These are phyloP conservation scores for Euclidium syriacum DNA, from an alignment of 345 rosid species.

Conservation along the genomic window DNA sequence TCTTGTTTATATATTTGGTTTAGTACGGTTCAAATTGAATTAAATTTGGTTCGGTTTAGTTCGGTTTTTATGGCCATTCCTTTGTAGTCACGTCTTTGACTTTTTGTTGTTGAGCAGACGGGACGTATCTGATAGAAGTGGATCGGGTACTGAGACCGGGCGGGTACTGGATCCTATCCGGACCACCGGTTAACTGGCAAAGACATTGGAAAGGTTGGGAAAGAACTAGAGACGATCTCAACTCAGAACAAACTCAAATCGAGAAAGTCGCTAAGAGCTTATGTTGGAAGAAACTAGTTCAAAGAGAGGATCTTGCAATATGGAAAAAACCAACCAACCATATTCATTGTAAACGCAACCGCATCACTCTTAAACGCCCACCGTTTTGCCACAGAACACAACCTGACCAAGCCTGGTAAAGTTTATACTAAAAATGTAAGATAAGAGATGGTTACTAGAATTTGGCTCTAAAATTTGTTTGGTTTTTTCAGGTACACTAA, in stretches of 20 bases:
- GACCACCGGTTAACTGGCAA: slow-evolving; percentile 94
- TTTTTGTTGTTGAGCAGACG: slow-evolving; percentile 44
- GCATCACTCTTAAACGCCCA: slow-evolving; percentile 52
- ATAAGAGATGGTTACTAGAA: neutral
- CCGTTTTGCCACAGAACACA: slow-evolving; percentile 54
- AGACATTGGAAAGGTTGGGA: slow-evolving; percentile 77
- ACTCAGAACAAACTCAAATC: slow-evolving; percentile 50
- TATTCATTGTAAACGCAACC: slow-evolving; percentile 56
- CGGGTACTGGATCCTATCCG: slow-evolving; percentile 85
- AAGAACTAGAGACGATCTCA: slow-evolving; percentile 52
- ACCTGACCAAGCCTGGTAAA: slow-evolving; percentile 85
- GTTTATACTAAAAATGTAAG: neutral
- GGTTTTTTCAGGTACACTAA: slow-evolving; percentile 59
- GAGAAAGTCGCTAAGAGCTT: slow-evolving; percentile 59
- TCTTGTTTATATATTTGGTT: neutral
- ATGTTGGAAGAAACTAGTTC: slow-evolving; percentile 76
- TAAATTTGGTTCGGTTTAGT: no score
- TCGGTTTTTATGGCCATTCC: no score
- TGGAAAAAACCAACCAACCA: slow-evolving; percentile 94
- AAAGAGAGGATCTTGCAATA: slow-evolving; percentile 61
- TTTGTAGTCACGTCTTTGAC: neutral
- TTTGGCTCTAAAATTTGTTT: neutral
- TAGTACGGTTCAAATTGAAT: no score
- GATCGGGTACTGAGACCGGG: slow-evolving; percentile 86
- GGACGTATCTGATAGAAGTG: slow-evolving; percentile 73